phyloP scores from a whole-genome alignment of 495 filamentous ascomycete species.

The Annulohypoxylon moriforme region DNA sequence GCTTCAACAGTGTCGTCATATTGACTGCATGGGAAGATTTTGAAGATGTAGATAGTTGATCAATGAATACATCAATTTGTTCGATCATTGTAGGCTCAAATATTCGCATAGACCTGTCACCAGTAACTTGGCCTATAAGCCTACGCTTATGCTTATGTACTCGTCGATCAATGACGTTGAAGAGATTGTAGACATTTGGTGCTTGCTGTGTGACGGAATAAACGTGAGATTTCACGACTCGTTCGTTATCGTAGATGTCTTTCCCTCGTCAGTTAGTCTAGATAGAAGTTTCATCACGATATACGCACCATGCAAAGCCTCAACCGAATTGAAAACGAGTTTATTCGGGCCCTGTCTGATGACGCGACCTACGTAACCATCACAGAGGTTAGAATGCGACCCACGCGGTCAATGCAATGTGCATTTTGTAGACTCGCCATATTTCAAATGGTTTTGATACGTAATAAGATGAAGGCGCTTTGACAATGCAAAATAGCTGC shows the following conservation, averaged over 20 bases:
- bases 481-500: conserved; percentile 53
- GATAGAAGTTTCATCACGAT: neutral
- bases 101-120: too few relatives aligned
- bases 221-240: neutral
- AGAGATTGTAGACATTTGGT: neutral
- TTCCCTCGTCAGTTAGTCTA: neutral
- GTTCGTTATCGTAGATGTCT: neutral
- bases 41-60: too few relatives aligned
- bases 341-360: neutral
- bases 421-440: too few relatives aligned
- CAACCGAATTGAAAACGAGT: neutral
- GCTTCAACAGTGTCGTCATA: too few relatives aligned
- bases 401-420: too few relatives aligned
- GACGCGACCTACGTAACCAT: too few relatives aligned
- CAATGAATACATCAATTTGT: too few relatives aligned
- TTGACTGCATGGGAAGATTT: too few relatives aligned
- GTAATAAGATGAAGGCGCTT: conserved; percentile 56
- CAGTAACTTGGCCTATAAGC: too few relatives aligned
- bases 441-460: conserved; percentile 43
- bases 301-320: neutral
- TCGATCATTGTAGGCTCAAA: too few relatives aligned
- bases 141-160: too few relatives aligned
- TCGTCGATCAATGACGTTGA: neutral
- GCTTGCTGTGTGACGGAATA: neutral
- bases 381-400: too few relatives aligned